Base-by-base conservation (phyloP, 108 stramenopile species). In the Discostella pseudostelligera region DNA sequence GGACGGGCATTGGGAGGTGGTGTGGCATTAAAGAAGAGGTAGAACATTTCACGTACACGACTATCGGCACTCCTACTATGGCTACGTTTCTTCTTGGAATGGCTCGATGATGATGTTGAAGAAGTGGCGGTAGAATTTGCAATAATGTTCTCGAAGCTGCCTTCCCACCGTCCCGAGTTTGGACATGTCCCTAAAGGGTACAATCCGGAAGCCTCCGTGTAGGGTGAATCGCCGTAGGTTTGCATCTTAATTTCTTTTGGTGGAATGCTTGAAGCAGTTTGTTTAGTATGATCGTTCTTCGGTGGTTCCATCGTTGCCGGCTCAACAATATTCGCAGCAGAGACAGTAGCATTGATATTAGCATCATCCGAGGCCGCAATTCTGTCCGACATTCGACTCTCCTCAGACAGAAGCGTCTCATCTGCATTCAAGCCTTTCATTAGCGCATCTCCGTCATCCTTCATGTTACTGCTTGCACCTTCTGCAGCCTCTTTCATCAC, bases 21-120 rank as follows among this genome's bases (percentile, higher is more conserved):
- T 1, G 86, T 78, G 17, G 84, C 81, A 64, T 93, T 93, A 62
- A 90, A 78, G 72, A 86, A 93, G 8, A 93, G 68, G 50, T 71
- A 79, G 48, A 90, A 88, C 9, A 66, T 49, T 66, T 93, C 92
- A 0, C 67, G 64, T 13, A 90, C 70, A 37, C 77, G 72, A 44
- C 50, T 72, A 39, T 71, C 65, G 20, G 24, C 1, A 26, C 24
- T 51, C 35, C 53, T 16, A 13, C 53, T 25, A 28, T 25, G 24
- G 29, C 42, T 14, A 1, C 56, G 37, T 19, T 61, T 65, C 20
- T 80, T 76, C 22, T 49, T 60, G 70, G 50, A 58, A 56, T 62
- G 13, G 40, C 51, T 70, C 21, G 25, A 37, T 29, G 10, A 1
- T 48, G 13, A 4, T 32, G 11, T 0, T 32, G 44, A 32, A 14